Evolutionary conservation across 441 rosid species (phyloP), one percentile per base, ranked within the genome.

Genomic region (Erysimum cheiri): DNA sequence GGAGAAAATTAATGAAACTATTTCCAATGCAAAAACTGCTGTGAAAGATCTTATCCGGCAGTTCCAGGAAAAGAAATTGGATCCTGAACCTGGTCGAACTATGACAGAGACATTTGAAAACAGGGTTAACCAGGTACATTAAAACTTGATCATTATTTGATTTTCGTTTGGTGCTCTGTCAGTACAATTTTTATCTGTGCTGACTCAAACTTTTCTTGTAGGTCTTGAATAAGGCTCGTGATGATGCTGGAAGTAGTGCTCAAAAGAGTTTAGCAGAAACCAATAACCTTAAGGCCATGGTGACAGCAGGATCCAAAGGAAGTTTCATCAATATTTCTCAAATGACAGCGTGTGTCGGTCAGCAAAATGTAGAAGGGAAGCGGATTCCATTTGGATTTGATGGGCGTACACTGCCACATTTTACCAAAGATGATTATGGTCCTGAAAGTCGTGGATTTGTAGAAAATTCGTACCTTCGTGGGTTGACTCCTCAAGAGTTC

Each of bases 401-500:
- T 60, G 98, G 85, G 66, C 85, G 97, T 65, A 95, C 99, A 1
- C 74, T 95, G 79, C 99, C 99, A 3, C 99, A 95, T 81, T 95
- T 95, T 79, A 92, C 98, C 62, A 89, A 90, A 81, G 97, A 95
- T 72, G 99, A 95, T 70, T 83, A 81, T 74, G 99, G 99, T 64
- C 99, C 99, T 4, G 99, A 95, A 77, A 95, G 99, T 87, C 96
- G 99, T 64, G 99, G 99, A 32, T 95, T 95, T 80, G 99, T 95
- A 12, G 99, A 95, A 86, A 95, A 95, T 76, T 95, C 99, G 0
- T 95, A 95, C 75, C 80, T 95, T 40, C 95, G 99, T 75, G 99
- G 99, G 53, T 79, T 95, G 89, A 95, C 99, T 41, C 99, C 99
- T 3, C 99, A 95, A 67, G 99, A 95, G 80, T 95, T 92, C 88